Evolutionary conservation across 257 asterid species (phyloP).

Genomic region (Thymus quinquecostatus): DNA sequence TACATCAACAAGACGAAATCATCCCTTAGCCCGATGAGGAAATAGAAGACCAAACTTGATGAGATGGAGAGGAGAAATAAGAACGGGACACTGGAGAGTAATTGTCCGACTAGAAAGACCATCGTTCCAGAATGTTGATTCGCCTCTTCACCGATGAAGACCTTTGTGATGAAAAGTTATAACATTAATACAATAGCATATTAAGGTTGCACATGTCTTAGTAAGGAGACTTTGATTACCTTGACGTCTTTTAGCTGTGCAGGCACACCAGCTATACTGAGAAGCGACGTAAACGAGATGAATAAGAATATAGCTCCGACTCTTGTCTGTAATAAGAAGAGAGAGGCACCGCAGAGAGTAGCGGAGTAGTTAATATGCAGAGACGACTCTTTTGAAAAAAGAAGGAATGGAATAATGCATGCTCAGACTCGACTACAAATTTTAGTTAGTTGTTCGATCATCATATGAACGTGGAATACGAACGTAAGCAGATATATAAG

Average conservation of each 20-base stretch:
- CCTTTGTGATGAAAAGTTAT: constrained; percentile 47
- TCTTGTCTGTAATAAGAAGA: constrained; percentile 65
- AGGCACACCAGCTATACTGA: constrained; percentile 90
- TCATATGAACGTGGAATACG: no score
- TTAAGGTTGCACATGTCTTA: background rate
- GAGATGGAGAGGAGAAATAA: constrained; percentile 92
- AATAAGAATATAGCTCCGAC: constrained; percentile 86
- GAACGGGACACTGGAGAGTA: constrained; percentile 87
- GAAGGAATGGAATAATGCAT: background rate
- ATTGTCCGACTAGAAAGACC: constrained; percentile 82
- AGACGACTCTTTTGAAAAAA: background rate
- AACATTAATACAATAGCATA: background rate
- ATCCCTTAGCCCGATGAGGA: constrained; percentile 79
- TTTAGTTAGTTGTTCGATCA: no score
- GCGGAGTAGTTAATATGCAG: background rate
- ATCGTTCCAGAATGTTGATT: constrained; percentile 85
- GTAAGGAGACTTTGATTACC: constrained; percentile 46
- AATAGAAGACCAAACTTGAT: constrained; percentile 87
- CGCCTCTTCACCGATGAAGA: constrained; percentile 78
- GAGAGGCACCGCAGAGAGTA: constrained; percentile 9
- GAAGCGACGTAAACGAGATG: constrained; percentile 78
- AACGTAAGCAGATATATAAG: no score
- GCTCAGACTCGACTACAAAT: no score
- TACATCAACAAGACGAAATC: constrained; percentile 88
- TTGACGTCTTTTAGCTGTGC: constrained; percentile 86